Evolutionary conservation across 768 basidiomycete genomes (phyloP), one percentile per base, ranked within the genome.

Genomic region (Panellus pusillus): DNA sequence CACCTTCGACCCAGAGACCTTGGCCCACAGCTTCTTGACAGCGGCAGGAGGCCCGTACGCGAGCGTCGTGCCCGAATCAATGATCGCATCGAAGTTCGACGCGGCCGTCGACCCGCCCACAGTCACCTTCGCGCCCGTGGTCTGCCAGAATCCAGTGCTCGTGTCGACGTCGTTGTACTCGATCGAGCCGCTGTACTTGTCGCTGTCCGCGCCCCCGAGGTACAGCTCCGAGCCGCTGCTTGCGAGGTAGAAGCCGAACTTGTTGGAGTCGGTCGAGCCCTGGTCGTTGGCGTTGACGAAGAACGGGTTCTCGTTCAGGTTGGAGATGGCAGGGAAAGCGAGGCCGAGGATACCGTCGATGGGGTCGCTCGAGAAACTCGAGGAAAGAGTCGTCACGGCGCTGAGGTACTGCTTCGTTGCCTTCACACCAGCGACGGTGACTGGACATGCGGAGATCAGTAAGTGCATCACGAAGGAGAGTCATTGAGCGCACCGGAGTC

Each of bases 161-260:
- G 48, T 42, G 38, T 66, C 67, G 29, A 61, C 55, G 12, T 47
- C 48, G 47, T 61, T 51, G 47, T 68, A 79, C 24, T 71, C 72
- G 54, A 78, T 61, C 5, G 63, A 60, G n/a, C 73, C 75, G 18
- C 74, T 74, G 68, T 76, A 84, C 55, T 73, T 64, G 18, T 57
- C 57, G 9, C 61, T 52, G 63, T 85, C 73, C 12, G 71, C 69
- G 31, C 79, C 82, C 9, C 82, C 82, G 42, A 85, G 63, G 56
- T 68, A 74, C 19, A 85, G 73, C 65, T 81, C 79, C 18, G 76
- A 72, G 37, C 66, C 69, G 27, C 65, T 66, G 24, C 65, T 17
- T 14, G 72, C 61, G 41, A 82, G 69, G 45, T 74, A 72, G 58
- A 82, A 73, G 36, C 72, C 70, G 56, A 82, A 81, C 41, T 70